phyloP scores from a whole-genome alignment of 345 rosid species.

The Theobroma cacao region DNA sequence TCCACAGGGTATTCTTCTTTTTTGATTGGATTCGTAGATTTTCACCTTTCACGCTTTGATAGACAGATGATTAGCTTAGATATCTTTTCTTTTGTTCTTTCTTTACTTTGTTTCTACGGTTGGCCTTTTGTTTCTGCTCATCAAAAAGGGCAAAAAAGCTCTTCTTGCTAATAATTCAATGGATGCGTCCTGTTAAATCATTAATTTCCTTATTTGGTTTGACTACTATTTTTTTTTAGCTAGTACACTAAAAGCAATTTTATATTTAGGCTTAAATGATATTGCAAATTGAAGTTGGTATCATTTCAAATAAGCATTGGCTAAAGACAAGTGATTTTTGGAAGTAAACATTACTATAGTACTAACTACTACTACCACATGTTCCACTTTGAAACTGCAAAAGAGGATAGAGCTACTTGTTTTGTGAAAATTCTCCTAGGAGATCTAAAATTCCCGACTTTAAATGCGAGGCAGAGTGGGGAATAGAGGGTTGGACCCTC shows the following conservation, averaged over 20 bases:
- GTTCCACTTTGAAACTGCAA: not conserved
- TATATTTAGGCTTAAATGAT: not conserved
- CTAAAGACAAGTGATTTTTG: not conserved
- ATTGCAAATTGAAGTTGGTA: not conserved
- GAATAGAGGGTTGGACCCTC: not conserved
- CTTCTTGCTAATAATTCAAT: not conserved
- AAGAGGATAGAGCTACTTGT: not conserved
- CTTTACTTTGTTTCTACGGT: not conserved
- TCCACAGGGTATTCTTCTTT: not conserved
- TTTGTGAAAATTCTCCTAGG: not conserved
- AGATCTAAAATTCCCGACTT: conserved; percentile 12
- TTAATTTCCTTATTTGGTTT: not conserved
- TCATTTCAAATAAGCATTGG: not conserved
- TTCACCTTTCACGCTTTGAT: not conserved
- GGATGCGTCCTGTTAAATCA: not conserved
- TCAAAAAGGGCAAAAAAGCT: no score
- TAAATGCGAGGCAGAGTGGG: not conserved
- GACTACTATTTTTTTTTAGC: not conserved
- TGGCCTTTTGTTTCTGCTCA: not conserved
- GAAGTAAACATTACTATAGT: not conserved
- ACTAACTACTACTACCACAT: not conserved
- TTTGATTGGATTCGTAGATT: not conserved
- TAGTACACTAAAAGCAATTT: not conserved
- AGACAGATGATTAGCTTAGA: conserved; percentile 5
- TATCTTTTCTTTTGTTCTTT: conserved; percentile 1